Percentiles rank a stretch among this genome's conserved stretches.
These are phyloP conservation scores for Akanthomyces lecanii DNA, from an alignment of 2,329 filamentous ascomycete genomes.

Conservation along the genomic window DNA sequence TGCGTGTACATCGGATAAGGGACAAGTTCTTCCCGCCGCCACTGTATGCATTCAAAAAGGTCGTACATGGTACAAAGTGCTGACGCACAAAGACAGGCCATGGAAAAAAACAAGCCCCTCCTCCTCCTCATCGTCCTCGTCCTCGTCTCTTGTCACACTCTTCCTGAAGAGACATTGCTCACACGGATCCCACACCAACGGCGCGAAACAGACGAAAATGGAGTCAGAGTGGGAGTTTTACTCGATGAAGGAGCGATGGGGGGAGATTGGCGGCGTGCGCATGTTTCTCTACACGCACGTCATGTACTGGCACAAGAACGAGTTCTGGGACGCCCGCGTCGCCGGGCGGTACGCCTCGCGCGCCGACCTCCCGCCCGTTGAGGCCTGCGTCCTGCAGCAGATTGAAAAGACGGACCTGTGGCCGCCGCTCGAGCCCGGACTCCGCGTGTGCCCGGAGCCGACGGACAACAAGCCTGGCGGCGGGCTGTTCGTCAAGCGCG, in stretches of 20 bases:
- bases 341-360: background rate
- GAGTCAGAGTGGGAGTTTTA: background rate
- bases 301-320: background rate
- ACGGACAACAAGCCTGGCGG: background rate
- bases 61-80: background rate
- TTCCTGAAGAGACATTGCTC: too few species aligned
- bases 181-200: too few species aligned
- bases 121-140: background rate
- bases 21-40: background rate
- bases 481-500: background rate
- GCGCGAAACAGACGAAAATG: background rate
- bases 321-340: constrained; percentile 1
- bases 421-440: background rate
- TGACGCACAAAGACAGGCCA: too few species aligned
- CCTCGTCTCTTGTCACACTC: background rate
- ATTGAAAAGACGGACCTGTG: background rate
- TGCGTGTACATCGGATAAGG: background rate
- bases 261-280: background rate
- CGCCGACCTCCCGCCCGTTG: background rate
- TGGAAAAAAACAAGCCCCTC: background rate
- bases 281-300: constrained; percentile 8
- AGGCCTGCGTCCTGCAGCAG: background rate
- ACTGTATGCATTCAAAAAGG: background rate
- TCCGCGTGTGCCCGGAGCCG: background rate
- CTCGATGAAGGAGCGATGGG: constrained; percentile 7